These are phyloP conservation scores for Penicillium atrosanguineum DNA, from an alignment of 495 filamentous ascomycete species.

Conservation along the genomic window DNA sequence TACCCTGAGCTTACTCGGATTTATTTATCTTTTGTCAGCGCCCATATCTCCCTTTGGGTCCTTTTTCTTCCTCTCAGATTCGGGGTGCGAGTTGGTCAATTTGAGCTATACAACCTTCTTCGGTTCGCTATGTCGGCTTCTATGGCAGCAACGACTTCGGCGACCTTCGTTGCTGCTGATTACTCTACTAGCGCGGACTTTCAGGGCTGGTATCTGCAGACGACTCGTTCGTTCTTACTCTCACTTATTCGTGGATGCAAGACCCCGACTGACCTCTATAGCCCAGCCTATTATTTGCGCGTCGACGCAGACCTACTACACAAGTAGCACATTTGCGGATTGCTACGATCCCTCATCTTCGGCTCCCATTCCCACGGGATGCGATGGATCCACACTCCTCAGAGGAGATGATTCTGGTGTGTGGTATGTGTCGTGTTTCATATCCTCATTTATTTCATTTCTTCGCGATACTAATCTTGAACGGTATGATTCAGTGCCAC, in stretches of 20 bases:
- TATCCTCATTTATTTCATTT: no score
- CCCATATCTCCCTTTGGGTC: background rate
- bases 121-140: background rate
- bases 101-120: no score
- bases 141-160: background rate
- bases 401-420: background rate
- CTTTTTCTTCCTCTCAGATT: no score
- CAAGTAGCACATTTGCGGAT: constrained; percentile 7
- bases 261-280: background rate
- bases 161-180: constrained; percentile 6
- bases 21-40: background rate
- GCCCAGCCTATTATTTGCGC: constrained; percentile 12
- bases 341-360: constrained; percentile 6
- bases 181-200: constrained; percentile 5
- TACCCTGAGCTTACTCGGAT: no score
- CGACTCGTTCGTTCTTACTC: constrained; percentile 5
- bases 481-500: background rate
- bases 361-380: constrained; percentile 8
- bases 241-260: background rate
- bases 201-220: constrained; percentile 11
- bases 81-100: no score
- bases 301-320: constrained; percentile 4
- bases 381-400: constrained; percentile 4
- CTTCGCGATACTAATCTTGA: no score
- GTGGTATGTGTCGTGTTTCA: constrained; percentile 3